A percentile compares a stretch with the other conserved stretches of the same genome.
phyloP scores from a whole-genome alignment of 371 early-diverging fungal species.

The Mortierella polycephala region DNA sequence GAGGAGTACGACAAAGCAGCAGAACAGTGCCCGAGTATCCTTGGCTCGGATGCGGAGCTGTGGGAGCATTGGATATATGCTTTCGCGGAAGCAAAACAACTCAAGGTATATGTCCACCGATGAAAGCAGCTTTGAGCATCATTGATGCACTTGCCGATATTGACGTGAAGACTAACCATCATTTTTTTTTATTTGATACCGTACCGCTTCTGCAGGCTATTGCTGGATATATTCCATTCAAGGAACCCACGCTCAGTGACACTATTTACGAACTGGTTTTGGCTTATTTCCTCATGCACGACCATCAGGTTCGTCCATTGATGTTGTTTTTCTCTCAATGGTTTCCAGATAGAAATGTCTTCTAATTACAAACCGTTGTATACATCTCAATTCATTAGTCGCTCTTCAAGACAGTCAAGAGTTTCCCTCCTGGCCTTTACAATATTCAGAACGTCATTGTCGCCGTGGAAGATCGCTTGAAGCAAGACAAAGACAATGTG shows the following conservation, averaged over 20 bases:
- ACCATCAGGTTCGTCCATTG: constrained; percentile 62
- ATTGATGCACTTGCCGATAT: too few relatives aligned
- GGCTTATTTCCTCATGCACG: constrained; percentile 71
- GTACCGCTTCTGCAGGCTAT: constrained; percentile 61
- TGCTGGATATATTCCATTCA: constrained; percentile 80
- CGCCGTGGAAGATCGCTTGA: constrained; percentile 76
- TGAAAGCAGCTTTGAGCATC: background rate
- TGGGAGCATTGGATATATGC: constrained; percentile 95
- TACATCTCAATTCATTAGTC: constrained; percentile 39
- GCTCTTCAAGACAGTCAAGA: constrained; percentile 69
- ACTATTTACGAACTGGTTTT: constrained; percentile 92
- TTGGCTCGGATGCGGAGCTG: constrained; percentile 70
- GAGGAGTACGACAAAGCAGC: constrained; percentile 81
- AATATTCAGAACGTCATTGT: constrained; percentile 76
- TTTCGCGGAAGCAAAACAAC: constrained; percentile 80
- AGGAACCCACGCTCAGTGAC: constrained; percentile 78
- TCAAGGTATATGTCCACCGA: constrained; percentile 60
- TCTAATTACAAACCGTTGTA: background rate
- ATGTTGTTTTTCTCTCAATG: background rate
- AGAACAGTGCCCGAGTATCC: constrained; percentile 71
- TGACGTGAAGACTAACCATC: too few relatives aligned
- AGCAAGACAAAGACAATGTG: constrained; percentile 63
- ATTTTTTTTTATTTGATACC: background rate
- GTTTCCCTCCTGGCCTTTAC: constrained; percentile 85
- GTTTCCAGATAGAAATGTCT: background rate